Conservation (phyloP, 306 rosid genomes). For the Vigna trinervia region DNA sequence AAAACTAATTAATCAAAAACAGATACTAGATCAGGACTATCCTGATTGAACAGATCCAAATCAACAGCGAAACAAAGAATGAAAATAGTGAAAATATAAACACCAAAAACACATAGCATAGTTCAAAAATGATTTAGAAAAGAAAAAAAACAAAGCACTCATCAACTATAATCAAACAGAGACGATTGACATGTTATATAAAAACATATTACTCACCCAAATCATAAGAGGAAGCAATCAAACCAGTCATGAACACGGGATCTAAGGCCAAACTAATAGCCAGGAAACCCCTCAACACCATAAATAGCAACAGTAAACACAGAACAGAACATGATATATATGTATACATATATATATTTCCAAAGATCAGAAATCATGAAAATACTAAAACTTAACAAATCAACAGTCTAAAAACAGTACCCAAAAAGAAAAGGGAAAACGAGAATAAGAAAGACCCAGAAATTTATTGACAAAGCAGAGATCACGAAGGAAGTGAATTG, state of each 20-base stretch:
- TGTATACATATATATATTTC: not conserved
- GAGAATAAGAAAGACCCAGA: not conserved
- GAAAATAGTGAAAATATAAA: not conserved
- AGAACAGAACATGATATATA: not conserved
- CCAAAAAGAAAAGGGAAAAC: not conserved
- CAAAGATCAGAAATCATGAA: not conserved
- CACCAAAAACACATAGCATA: constrained; percentile 7
- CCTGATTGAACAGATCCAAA: constrained; percentile 43
- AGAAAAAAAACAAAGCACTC: constrained; percentile 16
- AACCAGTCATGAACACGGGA: constrained; percentile 1
- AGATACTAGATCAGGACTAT: constrained; percentile 20
- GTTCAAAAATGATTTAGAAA: not conserved
- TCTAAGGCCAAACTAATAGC: constrained; percentile 34
- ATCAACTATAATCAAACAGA: constrained; percentile 34
- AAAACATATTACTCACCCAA: not conserved
- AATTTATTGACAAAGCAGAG: not conserved
- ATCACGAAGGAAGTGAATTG: not conserved
- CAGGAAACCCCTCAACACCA: not conserved
- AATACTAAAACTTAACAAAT: constrained; percentile 8
- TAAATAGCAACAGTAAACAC: not conserved
- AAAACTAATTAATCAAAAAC: constrained; percentile 7
- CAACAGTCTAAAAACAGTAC: constrained; percentile 4
- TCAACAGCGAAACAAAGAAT: not conserved
- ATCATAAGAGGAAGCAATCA: constrained; percentile 28
- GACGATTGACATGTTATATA: not conserved